Percentiles rank a stretch among this genome's conserved stretches.
These are phyloP conservation scores for Fomitopsis palustris DNA, from an alignment of 1,284 basidiomycete species.

Conservation along the genomic window DNA sequence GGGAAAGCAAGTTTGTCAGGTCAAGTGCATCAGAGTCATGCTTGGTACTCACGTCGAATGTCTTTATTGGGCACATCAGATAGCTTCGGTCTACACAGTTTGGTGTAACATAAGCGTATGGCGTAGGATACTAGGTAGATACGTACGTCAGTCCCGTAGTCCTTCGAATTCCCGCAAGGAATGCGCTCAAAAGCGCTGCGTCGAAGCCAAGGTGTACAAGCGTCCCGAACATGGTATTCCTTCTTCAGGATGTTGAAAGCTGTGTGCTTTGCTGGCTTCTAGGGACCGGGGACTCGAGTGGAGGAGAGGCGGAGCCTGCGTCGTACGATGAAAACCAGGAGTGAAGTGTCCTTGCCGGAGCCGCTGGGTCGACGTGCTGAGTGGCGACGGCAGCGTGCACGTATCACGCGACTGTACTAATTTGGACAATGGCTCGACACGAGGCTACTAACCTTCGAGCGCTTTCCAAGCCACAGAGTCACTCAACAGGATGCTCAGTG, in stretches of 20 bases:
- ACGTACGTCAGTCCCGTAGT: slow-evolving; percentile 80
- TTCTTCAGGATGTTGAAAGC: neutral
- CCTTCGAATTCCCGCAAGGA: slow-evolving; percentile 76
- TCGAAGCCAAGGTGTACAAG: slow-evolving; percentile 75
- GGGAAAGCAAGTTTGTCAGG: neutral
- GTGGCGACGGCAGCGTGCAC: neutral
- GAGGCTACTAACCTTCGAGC: neutral
- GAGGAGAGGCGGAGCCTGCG: slow-evolving; percentile 6
- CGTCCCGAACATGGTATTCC: slow-evolving; percentile 50
- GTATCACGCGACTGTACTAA: neutral
- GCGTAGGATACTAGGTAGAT: neutral
- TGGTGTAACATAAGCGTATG: neutral
- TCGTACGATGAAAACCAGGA: neutral
- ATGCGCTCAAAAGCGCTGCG: slow-evolving; percentile 71
- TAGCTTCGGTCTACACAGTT: slow-evolving; percentile 53
- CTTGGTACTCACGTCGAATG: slow-evolving; percentile 60
- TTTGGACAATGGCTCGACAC: neutral
- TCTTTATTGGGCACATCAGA: slow-evolving; percentile 79
- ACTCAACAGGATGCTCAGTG: too few relatives aligned
- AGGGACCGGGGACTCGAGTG: slow-evolving; percentile 10
- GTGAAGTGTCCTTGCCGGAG: neutral
- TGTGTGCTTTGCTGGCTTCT: too few relatives aligned
- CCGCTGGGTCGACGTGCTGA: neutral
- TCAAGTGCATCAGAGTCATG: neutral
- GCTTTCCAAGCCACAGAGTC: neutral